Evolutionary conservation across 2,329 filamentous ascomycete genomes (phyloP), one percentile per base, ranked within the genome.

Genomic region (Penicillium sumatraense): DNA sequence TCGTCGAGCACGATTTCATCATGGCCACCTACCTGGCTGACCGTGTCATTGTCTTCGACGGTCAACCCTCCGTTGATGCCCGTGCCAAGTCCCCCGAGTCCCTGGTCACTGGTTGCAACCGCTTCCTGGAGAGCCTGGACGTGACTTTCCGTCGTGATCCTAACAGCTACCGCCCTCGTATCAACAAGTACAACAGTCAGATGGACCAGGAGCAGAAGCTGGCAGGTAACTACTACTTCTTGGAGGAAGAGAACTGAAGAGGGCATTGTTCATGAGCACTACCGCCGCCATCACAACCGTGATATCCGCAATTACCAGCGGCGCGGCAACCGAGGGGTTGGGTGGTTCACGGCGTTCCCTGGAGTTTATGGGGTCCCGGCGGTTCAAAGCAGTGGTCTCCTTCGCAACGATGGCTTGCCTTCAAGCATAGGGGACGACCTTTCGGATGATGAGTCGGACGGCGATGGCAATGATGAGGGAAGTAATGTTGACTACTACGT

Each of bases 1-100:
- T 99, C 66, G 93, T 99, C 74, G 95, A 99, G 87, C 95, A 99
- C 89, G 95, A 99, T 84, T 98, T 99, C 82, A 96, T 98, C 81
- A 97, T 98, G 93, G 86, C 86, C 36, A 89, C 86, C 40, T 89
- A 89, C 71, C 82, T 89, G 44, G 86, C 95, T 42, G 96, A 99
- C 72, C 90, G 95, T 65, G 95, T 99, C 75, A 99, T 99, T 71
- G 95, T 99, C 71, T 99, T 99, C 71, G 95, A 98, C 72, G 95
- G 96, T 67, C 73, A 96, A 79, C 95, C 96, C 46, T 95, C 93
- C 71, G 84, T 96, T 66, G 83, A 96, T 65, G 86, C 95, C 51
- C 91, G 88, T 65, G 96, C 95, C 65, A 96, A 96, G 76, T 82
- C 83, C 48, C 95, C 96, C 31, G 91, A 99, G 80, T 96, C 90